These are phyloP conservation scores for Datura wrightii DNA, from an alignment of 257 asterid genomes.

Conservation along the genomic window DNA sequence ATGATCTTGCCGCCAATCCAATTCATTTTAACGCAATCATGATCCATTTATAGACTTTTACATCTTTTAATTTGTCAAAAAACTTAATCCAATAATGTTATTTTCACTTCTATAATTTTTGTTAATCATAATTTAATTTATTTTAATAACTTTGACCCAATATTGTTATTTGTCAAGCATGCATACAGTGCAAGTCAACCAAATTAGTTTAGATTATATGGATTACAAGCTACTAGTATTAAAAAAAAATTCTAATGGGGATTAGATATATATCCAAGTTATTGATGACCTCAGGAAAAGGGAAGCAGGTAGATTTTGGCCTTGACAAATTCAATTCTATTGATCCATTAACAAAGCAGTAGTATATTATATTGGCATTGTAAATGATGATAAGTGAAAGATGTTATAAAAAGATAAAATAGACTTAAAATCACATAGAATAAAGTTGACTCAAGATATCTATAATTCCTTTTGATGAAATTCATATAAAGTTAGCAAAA, in stretches of 20 bases:
- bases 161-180: background rate
- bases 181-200: slow-evolving; percentile 13
- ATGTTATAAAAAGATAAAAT: background rate
- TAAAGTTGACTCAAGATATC: background rate
- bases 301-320: background rate
- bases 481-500: background rate
- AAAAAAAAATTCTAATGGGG: background rate
- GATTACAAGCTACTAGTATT: background rate
- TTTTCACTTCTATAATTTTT: too few species aligned
- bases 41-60: background rate
- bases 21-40: too few species aligned
- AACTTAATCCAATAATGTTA: too few species aligned
- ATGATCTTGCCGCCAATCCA: too few species aligned
- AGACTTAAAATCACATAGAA: background rate
- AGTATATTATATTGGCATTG: background rate
- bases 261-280: background rate
- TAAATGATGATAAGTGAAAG: background rate
- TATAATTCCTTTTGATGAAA: too few species aligned
- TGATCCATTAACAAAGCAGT: background rate
- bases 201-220: background rate
- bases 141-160: background rate
- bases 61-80: background rate
- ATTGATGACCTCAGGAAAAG: background rate
- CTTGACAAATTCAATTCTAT: background rate
- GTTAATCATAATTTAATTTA: too few species aligned